Percentiles rank a stretch among this genome's conserved stretches.
These are phyloP conservation scores for Wickerhamiella kurtzmanii DNA, from an alignment of 805 yeast genomes.

Conservation along the genomic window DNA sequence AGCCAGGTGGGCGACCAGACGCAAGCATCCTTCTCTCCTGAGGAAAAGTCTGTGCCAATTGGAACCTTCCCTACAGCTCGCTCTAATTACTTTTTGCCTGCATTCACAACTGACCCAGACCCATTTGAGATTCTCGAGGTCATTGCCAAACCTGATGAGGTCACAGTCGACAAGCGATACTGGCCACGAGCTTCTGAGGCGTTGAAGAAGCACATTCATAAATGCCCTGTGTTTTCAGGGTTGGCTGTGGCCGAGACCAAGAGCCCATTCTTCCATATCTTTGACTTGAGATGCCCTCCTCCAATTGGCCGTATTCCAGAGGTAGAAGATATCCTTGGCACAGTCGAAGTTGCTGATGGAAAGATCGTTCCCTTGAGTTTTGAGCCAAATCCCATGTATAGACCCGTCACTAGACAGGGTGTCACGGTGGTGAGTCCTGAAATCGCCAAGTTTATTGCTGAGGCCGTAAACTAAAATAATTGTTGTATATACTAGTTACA, in stretches of 20 bases:
- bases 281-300: constrained; percentile 55
- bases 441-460: constrained; percentile 31
- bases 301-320: constrained; percentile 54
- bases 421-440: constrained; percentile 40
- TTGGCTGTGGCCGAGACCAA: constrained; percentile 29
- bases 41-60: constrained; percentile 16
- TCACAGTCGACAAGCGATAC: constrained; percentile 18
- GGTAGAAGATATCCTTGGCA: constrained; percentile 58
- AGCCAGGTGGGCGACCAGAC: constrained; percentile 4
- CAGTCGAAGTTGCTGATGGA: constrained; percentile 44
- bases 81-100: constrained; percentile 10
- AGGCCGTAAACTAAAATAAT: constrained; percentile 15
- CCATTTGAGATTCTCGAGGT: constrained; percentile 15
- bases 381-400: constrained; percentile 46
- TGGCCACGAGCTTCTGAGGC: constrained; percentile 15
- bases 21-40: constrained; percentile 16
- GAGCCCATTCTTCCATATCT: constrained; percentile 50
- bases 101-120: constrained; percentile 14
- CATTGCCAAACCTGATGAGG: constrained; percentile 11
- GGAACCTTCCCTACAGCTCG: constrained; percentile 17
- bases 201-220: constrained; percentile 19
- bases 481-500: background rate
- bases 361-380: constrained; percentile 42
- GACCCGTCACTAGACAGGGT: constrained; percentile 38
- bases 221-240: constrained; percentile 20